A percentile compares a stretch with the other conserved stretches of the same genome.
Conservation (phyloP, 805 yeast genomes). For the Teunomyces lycoperdinae region DNA sequence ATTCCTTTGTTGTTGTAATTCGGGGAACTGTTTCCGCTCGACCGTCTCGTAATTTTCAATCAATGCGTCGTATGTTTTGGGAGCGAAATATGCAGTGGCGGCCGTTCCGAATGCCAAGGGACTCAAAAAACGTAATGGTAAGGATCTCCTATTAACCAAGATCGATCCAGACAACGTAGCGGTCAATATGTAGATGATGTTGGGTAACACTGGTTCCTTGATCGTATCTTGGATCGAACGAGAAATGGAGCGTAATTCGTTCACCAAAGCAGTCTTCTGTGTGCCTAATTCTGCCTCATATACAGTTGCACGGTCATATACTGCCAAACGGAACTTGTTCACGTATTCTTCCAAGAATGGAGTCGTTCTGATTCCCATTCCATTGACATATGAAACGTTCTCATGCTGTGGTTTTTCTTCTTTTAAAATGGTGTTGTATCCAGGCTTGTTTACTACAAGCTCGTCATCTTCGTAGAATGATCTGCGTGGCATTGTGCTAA, state of each 20-base stretch:
- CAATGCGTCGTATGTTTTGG: conserved; percentile 38
- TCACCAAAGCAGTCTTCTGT: conserved; percentile 43
- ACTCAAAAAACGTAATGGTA: conserved; percentile 49
- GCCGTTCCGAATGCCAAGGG: conserved; percentile 50
- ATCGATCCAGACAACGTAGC: conserved; percentile 57
- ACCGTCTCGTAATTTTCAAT: conserved; percentile 15
- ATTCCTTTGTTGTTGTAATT: conserved; percentile 25
- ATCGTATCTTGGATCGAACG: conserved; percentile 33
- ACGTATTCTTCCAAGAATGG: conserved; percentile 46
- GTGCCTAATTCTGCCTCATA: conserved; percentile 44
- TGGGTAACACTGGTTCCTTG: conserved; percentile 56
- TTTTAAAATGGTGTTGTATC: conserved; percentile 37
- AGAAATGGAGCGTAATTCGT: conserved; percentile 37
- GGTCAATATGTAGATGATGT: conserved; percentile 52
- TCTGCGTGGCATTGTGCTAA: conserved; percentile 20
- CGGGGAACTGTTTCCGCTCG: conserved; percentile 32
- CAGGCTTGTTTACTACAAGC: conserved; percentile 46
- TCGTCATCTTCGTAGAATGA: conserved; percentile 55
- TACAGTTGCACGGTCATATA: conserved; percentile 36
- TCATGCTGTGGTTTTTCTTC: conserved; percentile 39
- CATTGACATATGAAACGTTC: conserved; percentile 43
- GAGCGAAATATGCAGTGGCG: conserved; percentile 50
- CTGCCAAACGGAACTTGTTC: conserved; percentile 35
- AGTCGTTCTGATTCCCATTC: conserved; percentile 53
- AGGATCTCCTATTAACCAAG: conserved; percentile 43